Evolutionary conservation across 2,329 filamentous ascomycete species (phyloP).

Genomic region (Macrophomina phaseolina): DNA sequence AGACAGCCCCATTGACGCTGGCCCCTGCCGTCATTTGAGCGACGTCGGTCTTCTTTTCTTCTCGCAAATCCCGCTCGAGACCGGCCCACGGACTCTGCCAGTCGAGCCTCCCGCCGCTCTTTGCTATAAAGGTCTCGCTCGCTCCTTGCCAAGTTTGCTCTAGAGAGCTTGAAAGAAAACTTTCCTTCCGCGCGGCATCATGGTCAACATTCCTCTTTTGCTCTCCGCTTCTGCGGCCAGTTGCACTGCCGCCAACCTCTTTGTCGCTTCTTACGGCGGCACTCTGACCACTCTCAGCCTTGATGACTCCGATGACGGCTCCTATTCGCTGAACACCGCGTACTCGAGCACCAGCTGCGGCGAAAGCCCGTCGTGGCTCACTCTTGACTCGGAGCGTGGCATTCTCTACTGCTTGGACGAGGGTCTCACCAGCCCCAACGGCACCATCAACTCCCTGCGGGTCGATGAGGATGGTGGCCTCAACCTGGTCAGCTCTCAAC

Average conservation of each 20-base stretch:
- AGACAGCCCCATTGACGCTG: constrained; percentile 15
- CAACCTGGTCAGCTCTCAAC: constrained; percentile 40
- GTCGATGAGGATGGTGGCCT: constrained; percentile 48
- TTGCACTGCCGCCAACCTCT: constrained; percentile 41
- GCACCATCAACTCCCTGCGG: constrained; percentile 47
- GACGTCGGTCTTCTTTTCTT: constrained; percentile 13
- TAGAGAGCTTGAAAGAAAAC: neutral
- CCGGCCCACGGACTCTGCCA: constrained; percentile 6
- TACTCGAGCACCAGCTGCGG: constrained; percentile 36
- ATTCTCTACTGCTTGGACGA: constrained; percentile 68
- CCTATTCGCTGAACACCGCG: constrained; percentile 49
- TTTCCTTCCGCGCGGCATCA: neutral
- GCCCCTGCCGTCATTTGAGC: constrained; percentile 14
- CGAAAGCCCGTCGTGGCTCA: constrained; percentile 65
- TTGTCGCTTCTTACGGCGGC: constrained; percentile 53
- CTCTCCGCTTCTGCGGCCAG: constrained; percentile 10
- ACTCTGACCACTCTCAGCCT: constrained; percentile 50
- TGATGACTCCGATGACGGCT: constrained; percentile 42
- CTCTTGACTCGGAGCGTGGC: constrained; percentile 57
- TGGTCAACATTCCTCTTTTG: constrained; percentile 20
- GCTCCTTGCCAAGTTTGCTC: neutral
- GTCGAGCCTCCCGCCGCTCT: neutral
- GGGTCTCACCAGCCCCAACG: constrained; percentile 55
- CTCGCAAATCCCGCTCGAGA: neutral
- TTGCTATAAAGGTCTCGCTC: constrained; percentile 10